Evolutionary conservation across 78 protist genomes (phyloP), one percentile per base, ranked within the genome.

Genomic region (Speleostelium caveatum): DNA sequence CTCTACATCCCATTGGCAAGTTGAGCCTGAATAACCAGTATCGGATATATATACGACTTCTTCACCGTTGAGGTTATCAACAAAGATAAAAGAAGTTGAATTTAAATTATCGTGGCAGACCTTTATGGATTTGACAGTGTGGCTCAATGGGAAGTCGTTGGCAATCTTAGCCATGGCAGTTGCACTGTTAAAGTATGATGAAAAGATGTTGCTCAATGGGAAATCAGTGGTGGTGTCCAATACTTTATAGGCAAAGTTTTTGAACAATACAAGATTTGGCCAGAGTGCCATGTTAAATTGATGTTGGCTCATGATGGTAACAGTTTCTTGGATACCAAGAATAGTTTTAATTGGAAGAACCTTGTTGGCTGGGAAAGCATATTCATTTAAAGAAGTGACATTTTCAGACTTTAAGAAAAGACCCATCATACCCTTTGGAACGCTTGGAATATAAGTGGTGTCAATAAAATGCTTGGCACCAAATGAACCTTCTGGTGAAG

Each of bases 1-100:
- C 26, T 56, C 45, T 61, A 14, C 38, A 51, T 77, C 61, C 73
- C 75, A 77, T 35, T 77, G 75, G 51, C 87, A 77, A 12, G 6
- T 65, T n/a, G n/a, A n/a, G n/a, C n/a, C n/a, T 3, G 62, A 36
- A 22, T 49, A 12, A 77, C 87, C 87, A 33, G 87, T 77, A 28
- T 77, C 87, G 1, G 87, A 77, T 41, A 77, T 65, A 42, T 65
- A 77, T 2, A 53, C 73, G 19, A 77, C 36, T 77, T 77, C 75
- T 17, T 77, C 87, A n/a, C 68, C 75, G 24, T 30, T 77, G 8
- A 0, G 6, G 0, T 55, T 7, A n/a, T 77, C 87, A 4, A 62
- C 65, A 14, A 65, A 77, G 7, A 77, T 2, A 33, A 77, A 77
- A 17, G 87, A 55, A 24, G 75, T 51, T 35, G 87, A 77, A 16